Base-by-base conservation (phyloP, 1,139 yeast species). In the Arxiozyma heterogenica region DNA sequence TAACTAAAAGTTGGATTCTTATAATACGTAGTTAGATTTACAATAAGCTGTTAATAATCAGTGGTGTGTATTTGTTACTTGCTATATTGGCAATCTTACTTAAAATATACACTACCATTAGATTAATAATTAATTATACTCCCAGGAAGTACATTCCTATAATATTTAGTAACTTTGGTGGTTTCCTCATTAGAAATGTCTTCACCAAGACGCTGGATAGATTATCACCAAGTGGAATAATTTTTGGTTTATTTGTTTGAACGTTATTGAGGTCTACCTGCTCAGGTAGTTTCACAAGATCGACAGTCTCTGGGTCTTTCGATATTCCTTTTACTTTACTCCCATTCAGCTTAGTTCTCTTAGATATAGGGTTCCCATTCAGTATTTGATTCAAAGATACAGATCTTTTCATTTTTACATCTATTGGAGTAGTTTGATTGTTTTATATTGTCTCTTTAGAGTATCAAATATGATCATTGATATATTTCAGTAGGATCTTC, bases 181-280 rank as follows among this genome's bases (percentile, higher is more conserved):
- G 55, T 30, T 55, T 57, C 34, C 45, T 53, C 60, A 60, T 58
- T n/a, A 63, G 51, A 27, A 63, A 60, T 49, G 54, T 55, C 27
- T 58, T 58, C 9, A 61, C 60, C 12, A 64, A 60, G 50, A 49
- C 55, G 20, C 47, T 47, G 9, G 50, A 47, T 38, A 52, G 56
- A 17, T 51, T 54, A 8, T 53, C 49, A 3, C 54, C 50, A 9
- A 27, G 49, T 9, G 61, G 60, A 6, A 44, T 12, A 22, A 57
- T 51, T 27, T 54, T 54, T 4, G 49, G n/a, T n/a, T 44, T 50
- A 1, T 54, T 49, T 12, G 59, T 52, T 27, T 53, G 46, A 11
- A 18, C n/a, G 7, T 25, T 21, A 30, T 18, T n/a, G 17, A 22
- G 6, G 12, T 27, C 38, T 34, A 21, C 20, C 12, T 49, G 42